A percentile compares a stretch with the other conserved stretches of the same genome.
phyloP scores from a whole-genome alignment of 306 rosid species.

The Dalbergia oliveri region DNA sequence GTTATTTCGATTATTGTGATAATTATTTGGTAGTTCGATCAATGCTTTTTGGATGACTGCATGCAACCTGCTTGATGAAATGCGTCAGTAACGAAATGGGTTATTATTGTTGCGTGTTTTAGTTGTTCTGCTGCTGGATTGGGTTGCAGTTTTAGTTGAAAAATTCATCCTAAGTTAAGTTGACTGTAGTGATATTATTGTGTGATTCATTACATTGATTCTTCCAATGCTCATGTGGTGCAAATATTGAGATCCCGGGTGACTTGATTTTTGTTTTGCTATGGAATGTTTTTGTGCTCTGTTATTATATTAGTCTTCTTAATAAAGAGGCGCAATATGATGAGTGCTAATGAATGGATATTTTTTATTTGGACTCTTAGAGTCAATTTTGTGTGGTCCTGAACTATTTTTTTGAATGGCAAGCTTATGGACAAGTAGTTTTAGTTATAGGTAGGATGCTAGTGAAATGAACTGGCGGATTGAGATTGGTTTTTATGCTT shows the following conservation, averaged over 20 bases:
- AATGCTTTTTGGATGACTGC: background rate
- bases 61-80: slow-evolving; percentile 1
- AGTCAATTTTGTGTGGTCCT: background rate
- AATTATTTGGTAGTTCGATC: background rate
- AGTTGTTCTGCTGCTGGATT: background rate
- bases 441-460: background rate
- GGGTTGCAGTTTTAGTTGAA: background rate
- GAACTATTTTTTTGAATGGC: background rate
- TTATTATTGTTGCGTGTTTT: background rate
- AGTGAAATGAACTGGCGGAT: background rate
- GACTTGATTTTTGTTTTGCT: background rate
- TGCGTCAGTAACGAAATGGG: background rate
- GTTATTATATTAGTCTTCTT: background rate
- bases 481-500: too few species aligned
- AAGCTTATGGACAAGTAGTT: background rate
- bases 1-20: background rate
- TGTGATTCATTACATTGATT: background rate
- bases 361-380: background rate
- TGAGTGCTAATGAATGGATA: background rate
- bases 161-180: background rate
- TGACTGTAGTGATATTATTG: background rate
- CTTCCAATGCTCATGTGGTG: background rate
- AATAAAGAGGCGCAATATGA: background rate
- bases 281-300: background rate
- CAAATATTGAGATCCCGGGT: background rate